Conservation (phyloP, 306 rosid species). For the Glycine latifolia region DNA sequence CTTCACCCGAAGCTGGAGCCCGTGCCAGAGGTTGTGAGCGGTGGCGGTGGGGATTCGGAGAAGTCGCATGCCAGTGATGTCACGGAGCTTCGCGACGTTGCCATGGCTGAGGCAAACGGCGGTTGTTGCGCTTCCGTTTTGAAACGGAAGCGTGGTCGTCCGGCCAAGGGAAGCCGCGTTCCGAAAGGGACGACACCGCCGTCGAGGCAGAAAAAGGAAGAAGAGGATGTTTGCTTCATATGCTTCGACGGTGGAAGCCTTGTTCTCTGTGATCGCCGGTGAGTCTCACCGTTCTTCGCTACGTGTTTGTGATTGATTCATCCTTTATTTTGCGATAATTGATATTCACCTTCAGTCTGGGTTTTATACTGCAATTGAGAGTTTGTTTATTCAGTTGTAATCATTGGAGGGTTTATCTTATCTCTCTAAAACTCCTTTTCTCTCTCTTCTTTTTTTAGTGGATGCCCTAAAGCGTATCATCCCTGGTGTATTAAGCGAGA, state of each 20-base stretch:
- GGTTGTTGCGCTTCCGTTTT: constrained; percentile 22
- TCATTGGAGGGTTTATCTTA: background rate
- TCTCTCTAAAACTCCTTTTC: background rate
- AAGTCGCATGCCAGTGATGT: constrained; percentile 43
- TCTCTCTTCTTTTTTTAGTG: constrained; percentile 53
- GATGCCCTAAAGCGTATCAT: constrained; percentile 98
- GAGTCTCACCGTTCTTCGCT: constrained; percentile 35
- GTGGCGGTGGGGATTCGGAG: constrained; percentile 16
- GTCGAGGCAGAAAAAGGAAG: constrained; percentile 60
- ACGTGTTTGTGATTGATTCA: background rate
- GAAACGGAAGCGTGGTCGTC: constrained; percentile 83
- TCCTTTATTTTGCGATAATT: background rate
- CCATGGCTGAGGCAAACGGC: constrained; percentile 4
- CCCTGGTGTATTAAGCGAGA: constrained; percentile 91
- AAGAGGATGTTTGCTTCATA: constrained; percentile 93
- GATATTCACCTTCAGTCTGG: background rate
- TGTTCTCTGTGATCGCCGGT: constrained; percentile 98
- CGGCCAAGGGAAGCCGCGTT: constrained; percentile 56
- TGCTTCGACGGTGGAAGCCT: constrained; percentile 98
- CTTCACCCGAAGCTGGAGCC: background rate
- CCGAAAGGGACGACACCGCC: constrained; percentile 42
- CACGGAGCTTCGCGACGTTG: background rate
- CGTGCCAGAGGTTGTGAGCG: background rate
- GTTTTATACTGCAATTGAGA: constrained; percentile 2
- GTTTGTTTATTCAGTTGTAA: constrained; percentile 8